Evolutionary conservation across 169 alveolate species (phyloP), one percentile per base, ranked within the genome.

Genomic region (Plasmodium adleri): DNA sequence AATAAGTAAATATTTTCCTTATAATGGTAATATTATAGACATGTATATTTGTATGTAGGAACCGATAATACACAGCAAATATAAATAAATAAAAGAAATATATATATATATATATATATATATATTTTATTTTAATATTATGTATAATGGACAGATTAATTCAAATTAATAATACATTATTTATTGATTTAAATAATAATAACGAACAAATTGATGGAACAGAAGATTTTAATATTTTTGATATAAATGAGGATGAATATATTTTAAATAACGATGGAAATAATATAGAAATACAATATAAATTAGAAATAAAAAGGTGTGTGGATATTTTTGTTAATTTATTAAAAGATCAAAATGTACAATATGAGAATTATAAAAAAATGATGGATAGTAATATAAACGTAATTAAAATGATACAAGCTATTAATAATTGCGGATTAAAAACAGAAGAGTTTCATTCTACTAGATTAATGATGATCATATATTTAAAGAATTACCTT

Each of bases 391-490:
- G 24, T 22, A 78, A 78, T 24, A 15, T 78, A 26, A 76, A 78
- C 12, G 54, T 78, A 13, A 58, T 78, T 78, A 78, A 71, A 58
- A 50, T 52, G 22, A 49, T 78, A 49, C 76, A 78, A 78, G 89
- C 78, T 49, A 78, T 78, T 78, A 78, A 78, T 50, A 78, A 66
- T 64, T 78, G 60, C 17, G 58, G 39, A 64, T 45, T 78, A 26
- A 78, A 78, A 17, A 43, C 24, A 17, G 89, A 78, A 56, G 80
- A 78, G 67, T 78, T 47, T 43, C 80, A 78, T 78, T 78, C 20
- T 43, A 26, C 70, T 66, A 45, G 89, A 70, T 66, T 78, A 59
- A 78, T 78, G 89, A 78, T 78, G 89, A 20, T 78, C n/a, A 78
- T 78, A 78, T 78, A 67, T 24, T 78, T 78, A 64, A 78, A 78